A percentile compares a stretch with the other conserved stretches of the same genome.
Conservation (phyloP, 805 yeast species). For the Candida xiaguanensis region DNA sequence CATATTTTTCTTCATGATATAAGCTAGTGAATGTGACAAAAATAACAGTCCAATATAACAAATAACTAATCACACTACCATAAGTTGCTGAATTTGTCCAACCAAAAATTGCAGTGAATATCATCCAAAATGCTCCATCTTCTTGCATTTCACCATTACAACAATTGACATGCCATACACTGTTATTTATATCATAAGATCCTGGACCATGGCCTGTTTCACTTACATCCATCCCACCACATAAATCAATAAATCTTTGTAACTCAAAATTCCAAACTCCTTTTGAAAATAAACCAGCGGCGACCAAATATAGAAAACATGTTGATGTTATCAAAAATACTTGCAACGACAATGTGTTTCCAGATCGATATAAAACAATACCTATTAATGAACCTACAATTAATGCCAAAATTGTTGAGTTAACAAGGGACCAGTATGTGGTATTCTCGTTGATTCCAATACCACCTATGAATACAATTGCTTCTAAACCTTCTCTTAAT, state of each 20-base stretch:
- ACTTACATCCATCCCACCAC: constrained; percentile 40
- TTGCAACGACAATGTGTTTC: constrained; percentile 40
- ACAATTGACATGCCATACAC: constrained; percentile 47
- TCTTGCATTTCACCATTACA: constrained; percentile 41
- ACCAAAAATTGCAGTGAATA: constrained; percentile 41
- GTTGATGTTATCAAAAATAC: constrained; percentile 37
- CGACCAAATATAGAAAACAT: constrained; percentile 39
- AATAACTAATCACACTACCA: constrained; percentile 37
- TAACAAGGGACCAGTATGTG: constrained; percentile 27
- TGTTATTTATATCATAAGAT: constrained; percentile 36
- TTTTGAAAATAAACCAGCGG: constrained; percentile 42
- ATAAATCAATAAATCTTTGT: constrained; percentile 32
- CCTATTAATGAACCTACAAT: constrained; percentile 33
- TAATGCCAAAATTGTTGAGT: constrained; percentile 26
- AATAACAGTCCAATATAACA: constrained; percentile 35
- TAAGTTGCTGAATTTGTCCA: constrained; percentile 47
- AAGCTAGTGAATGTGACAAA: constrained; percentile 26
- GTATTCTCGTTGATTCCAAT: constrained; percentile 37
- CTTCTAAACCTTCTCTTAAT: constrained; percentile 41
- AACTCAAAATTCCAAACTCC: constrained; percentile 45
- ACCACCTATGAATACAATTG: constrained; percentile 42
- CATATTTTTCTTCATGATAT: constrained; percentile 35
- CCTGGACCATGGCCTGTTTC: constrained; percentile 48
- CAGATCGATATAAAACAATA: constrained; percentile 32
- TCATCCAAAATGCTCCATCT: constrained; percentile 44